Conservation (phyloP, 768 basidiomycete genomes). For the Hydnomerulius pinastri region DNA sequence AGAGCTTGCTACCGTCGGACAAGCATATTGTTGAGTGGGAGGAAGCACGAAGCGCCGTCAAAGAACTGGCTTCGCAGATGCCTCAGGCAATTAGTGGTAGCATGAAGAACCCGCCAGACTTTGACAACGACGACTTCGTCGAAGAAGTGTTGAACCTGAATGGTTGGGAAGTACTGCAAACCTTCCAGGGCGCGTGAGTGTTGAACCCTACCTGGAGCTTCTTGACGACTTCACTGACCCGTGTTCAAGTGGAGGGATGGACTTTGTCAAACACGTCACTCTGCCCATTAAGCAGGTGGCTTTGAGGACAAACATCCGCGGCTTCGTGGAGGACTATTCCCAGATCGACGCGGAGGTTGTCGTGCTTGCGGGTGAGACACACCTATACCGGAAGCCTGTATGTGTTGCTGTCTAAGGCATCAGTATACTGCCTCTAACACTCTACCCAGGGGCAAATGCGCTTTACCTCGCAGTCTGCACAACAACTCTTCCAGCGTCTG, state of each 20-base stretch:
- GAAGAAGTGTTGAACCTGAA: conserved; percentile 32
- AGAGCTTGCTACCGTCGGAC: conserved; percentile 17
- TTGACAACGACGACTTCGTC: conserved; percentile 29
- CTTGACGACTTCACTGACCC: conserved; percentile 9
- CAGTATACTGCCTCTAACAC: not conserved
- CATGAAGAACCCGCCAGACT: conserved; percentile 1
- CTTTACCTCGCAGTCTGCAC: conserved; percentile 21
- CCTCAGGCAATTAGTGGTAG: conserved; percentile 11
- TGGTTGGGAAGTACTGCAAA: conserved; percentile 43
- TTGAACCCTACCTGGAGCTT: not conserved
- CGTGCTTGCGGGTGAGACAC: conserved; percentile 41
- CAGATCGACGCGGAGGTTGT: conserved; percentile 36
- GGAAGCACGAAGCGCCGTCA: conserved; percentile 26
- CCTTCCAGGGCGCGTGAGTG: conserved; percentile 42
- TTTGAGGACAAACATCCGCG: conserved; percentile 33
- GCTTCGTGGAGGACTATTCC: conserved; percentile 40
- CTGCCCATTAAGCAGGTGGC: conserved; percentile 36
- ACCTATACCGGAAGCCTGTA: conserved; percentile 31
- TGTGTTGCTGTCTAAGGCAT: not conserved
- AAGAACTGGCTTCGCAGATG: conserved; percentile 16
- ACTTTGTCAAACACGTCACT: conserved; percentile 41
- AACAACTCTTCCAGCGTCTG: conserved; percentile 22
- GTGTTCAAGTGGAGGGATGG: conserved; percentile 36
- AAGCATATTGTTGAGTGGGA: conserved; percentile 30
- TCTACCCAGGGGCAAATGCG: conserved; percentile 26